Percentiles rank a stretch among this genome's conserved stretches.
These are phyloP conservation scores for Hylodesmum podocarpum DNA, from an alignment of 306 rosid genomes.

Conservation along the genomic window DNA sequence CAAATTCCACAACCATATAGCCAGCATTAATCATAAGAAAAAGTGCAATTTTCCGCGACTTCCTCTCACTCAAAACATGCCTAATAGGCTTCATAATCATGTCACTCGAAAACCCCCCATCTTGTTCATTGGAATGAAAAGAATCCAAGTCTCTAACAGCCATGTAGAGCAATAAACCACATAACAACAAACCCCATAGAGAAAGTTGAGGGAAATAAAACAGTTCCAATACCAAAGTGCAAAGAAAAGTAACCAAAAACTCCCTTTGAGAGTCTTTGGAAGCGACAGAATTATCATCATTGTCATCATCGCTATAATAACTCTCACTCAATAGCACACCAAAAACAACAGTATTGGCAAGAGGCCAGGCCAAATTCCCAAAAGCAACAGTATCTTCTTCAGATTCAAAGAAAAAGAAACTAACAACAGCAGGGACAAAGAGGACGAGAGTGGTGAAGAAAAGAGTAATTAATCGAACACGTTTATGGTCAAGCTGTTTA, in stretches of 20 bases:
- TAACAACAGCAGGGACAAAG: conserved; percentile 71
- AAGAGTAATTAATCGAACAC: conserved; percentile 61
- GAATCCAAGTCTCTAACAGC: conserved; percentile 86
- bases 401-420: conserved; percentile 52
- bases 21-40: conserved; percentile 84
- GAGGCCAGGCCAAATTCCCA: conserved; percentile 69
- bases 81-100: conserved; percentile 68
- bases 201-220: conserved; percentile 82
- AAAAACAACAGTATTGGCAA: conserved; percentile 78
- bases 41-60: conserved; percentile 82
- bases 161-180: conserved; percentile 69
- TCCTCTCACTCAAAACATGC: conserved; percentile 91
- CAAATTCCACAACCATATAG: conserved; percentile 91
- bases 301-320: conserved; percentile 19
- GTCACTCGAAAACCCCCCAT: conserved; percentile 43
- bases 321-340: conserved; percentile 79
- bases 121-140: conserved; percentile 30
- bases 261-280: conserved; percentile 70
- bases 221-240: conserved; percentile 71
- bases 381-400: conserved; percentile 46
- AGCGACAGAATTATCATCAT: conserved; percentile 40
- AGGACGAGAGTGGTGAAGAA: conserved; percentile 77
- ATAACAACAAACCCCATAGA: conserved; percentile 82
- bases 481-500: conserved; percentile 62
- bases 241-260: conserved; percentile 65